These are phyloP conservation scores for Amborella trichopoda DNA, from an alignment of 164 flowering plant genomes.

Conservation along the genomic window DNA sequence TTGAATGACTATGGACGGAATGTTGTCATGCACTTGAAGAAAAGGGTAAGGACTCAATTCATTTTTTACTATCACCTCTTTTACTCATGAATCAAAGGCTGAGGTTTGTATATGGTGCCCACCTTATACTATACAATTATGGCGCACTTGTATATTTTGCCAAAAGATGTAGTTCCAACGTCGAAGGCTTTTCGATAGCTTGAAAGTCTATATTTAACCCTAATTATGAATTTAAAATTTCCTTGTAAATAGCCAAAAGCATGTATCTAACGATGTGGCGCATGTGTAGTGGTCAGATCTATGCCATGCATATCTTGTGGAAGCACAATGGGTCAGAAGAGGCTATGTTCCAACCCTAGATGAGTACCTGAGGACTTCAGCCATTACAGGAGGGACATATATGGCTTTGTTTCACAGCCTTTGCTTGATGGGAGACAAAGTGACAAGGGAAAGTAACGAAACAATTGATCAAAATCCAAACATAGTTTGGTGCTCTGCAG, in stretches of 20 bases:
- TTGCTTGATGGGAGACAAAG: conserved; percentile 16
- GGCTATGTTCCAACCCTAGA: conserved; percentile 17
- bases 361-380: conserved; percentile 15
- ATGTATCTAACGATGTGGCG: neutral
- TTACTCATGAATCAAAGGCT: neutral
- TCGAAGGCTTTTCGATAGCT: neutral
- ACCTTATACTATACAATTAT: neutral
- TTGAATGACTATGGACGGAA: neutral
- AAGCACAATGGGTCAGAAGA: conserved; percentile 19
- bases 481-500: conserved; percentile 11
- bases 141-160: neutral
- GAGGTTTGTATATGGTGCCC: neutral
- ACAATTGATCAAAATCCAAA: conserved; percentile 13
- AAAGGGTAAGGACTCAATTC: no score
- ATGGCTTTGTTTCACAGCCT: conserved; percentile 22
- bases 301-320: conserved; percentile 15
- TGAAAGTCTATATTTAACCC: neutral
- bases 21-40: no score
- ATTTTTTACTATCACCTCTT: no score
- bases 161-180: neutral
- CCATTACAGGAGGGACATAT: conserved; percentile 15
- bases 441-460: conserved; percentile 5
- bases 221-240: neutral
- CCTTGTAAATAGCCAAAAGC: neutral
- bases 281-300: conserved; percentile 4